These are phyloP conservation scores for Ganoderma sinense DNA, from an alignment of 1,284 basidiomycete genomes.

Conservation along the genomic window DNA sequence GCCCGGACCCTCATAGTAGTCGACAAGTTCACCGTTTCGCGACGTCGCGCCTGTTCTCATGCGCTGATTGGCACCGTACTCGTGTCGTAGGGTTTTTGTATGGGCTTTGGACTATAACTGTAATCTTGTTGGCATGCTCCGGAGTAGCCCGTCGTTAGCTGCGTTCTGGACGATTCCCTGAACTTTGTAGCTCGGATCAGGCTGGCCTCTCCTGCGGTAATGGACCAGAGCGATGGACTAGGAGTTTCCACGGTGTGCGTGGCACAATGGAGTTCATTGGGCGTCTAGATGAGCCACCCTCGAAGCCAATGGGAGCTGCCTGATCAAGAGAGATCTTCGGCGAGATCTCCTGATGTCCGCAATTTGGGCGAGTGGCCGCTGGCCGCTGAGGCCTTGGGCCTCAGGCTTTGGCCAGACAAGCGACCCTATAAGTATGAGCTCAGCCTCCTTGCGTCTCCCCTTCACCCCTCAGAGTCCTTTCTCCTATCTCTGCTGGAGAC, in stretches of 20 bases:
- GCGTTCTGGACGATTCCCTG: conserved; percentile 4
- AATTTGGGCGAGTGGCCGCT: conserved; percentile 17
- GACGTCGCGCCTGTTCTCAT: not conserved
- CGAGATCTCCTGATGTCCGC: conserved; percentile 19
- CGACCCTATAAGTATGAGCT: conserved; percentile 19
- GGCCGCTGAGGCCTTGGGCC: too few species aligned
- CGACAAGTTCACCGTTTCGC: not conserved
- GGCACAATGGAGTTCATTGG: not conserved
- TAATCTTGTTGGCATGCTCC: conserved; percentile 23
- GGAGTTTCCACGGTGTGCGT: not conserved
- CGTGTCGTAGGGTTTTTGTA: conserved; percentile 14
- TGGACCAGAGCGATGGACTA: not conserved
- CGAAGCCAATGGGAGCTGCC: conserved; percentile 22
- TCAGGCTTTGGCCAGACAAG: conserved; percentile 5
- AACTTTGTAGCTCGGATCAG: not conserved
- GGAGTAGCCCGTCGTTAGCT: conserved; percentile 15
- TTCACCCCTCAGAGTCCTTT: not conserved
- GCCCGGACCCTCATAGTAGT: conserved; percentile 65
- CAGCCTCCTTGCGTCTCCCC: not conserved
- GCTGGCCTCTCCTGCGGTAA: not conserved
- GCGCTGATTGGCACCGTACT: conserved; percentile 11
- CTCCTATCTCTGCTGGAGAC: not conserved
- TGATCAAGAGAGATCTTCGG: conserved; percentile 27
- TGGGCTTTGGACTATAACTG: conserved; percentile 23
- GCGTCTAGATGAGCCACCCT: conserved; percentile 21